Base-by-base conservation (phyloP, 2,329 filamentous ascomycete genomes). In the Aspergillus ochraceoroseus region DNA sequence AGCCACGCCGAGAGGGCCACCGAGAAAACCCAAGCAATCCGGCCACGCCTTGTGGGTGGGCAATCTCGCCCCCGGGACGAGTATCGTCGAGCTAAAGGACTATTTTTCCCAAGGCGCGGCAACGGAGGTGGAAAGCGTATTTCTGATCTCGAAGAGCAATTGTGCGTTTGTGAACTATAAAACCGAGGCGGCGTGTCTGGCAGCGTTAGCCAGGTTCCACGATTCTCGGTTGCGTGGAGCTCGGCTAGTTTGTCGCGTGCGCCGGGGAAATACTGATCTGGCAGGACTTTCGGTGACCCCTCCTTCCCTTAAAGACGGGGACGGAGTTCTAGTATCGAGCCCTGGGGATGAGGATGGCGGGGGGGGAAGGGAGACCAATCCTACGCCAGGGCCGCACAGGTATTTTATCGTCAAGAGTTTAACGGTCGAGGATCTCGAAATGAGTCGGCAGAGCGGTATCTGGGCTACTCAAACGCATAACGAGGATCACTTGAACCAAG, bases 401-500 rank as follows among this genome's bases (percentile, higher is more conserved):
- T 95, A 87, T 61, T 96, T 95, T 56, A 82, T 96, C 42, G 75
- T 96, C 31, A 96, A 96, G 66, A 95, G 89, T 59, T 68, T 96
- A 40, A 95, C 90, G 0, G 72, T 90, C 6, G 87, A 95, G 58
- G 90, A 96, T 61, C 71, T 96, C 17, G 88, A 95, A 45, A 70
- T 87, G 6, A 95, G 90, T 61, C 82, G 92, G n/a, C 74, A 76
- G 34, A 95, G 86, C 36, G 85, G 86, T 0, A 82, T 90, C 0
- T 96, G 90, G 90, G 88, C 90, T 2, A 96, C 90, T 0, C 90
- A 96, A 58, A 82, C 85, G 5, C 90, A 96, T 59, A 96, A 96
- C 43, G 90, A 96, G 61, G 75, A 82, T n/a, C 68, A 71, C 1
- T 66, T 96, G 40, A 95, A 94, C 61, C 75, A 78, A 40, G 90